Base-by-base conservation (phyloP, 176 grass and related monocot species). In the Oryza glumipatula region DNA sequence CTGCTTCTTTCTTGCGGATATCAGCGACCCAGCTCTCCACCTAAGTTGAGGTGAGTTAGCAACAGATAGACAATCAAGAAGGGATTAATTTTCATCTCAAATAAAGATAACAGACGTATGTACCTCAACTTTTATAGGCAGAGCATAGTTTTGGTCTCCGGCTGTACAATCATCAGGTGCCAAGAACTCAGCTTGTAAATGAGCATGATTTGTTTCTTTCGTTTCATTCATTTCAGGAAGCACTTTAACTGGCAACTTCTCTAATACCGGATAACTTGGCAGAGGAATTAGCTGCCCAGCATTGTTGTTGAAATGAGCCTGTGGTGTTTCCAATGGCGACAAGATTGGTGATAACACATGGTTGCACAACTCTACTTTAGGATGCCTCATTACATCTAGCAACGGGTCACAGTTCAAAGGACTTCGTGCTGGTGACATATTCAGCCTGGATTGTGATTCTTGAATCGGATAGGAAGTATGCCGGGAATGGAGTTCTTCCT, bases 111-210 rank as follows among this genome's bases (percentile, higher is more conserved):
- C 7, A 13, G 9, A 26, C 7, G 44, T 70, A 41, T 24, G 61
- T 33, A 87, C 78, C 85, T 81, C 23, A 74, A 75, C 7, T 75
- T 81, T 19, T 74, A 68, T 35, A 63, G 32, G 80, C 2, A 35
- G 68, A 44, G 75, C 70, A 30, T 56, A 17, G 61, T 74, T 80
- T 67, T 54, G 32, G 44, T 67, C 33, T 56, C 3, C 47, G 81
- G 32, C 10, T 4, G 30, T 30, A 30, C 30, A 30, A 30, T 30
- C 30, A 30, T 30, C 30, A 30, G 30, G 30, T 30, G 30, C 30
- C 30, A 30, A 30, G 30, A 30, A 30, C 30, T 30, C 30, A 30
- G 30, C 30, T 30, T 30, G 30, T 30, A 30, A 30, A 30, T 30
- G 30, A 30, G 30, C 30, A 30, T 30, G 30, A 30, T 30, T 9